Conservation (phyloP, 148 eudicot genomes). For the Chenopodium suecicum region DNA sequence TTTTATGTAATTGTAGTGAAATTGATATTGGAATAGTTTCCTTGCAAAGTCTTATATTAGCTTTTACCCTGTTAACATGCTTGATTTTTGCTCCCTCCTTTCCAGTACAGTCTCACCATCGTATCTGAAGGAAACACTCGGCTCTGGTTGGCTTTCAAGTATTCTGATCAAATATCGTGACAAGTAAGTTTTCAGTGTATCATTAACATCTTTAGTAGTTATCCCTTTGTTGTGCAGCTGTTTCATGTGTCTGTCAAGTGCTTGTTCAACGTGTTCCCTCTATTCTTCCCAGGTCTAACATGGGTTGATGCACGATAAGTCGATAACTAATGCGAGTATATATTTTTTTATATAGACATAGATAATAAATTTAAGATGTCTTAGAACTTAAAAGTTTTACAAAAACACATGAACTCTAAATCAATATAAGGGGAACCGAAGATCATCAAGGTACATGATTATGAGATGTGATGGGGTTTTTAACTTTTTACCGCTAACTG, state of each 20-base stretch:
- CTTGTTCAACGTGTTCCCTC: neutral
- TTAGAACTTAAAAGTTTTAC: no score
- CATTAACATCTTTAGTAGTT: no score
- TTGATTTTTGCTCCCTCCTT: slow-evolving; percentile 26
- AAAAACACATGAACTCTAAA: no score
- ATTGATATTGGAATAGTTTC: neutral
- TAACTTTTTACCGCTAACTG: no score
- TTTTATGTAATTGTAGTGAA: neutral
- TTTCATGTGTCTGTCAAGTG: neutral
- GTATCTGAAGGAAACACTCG: slow-evolving; percentile 74
- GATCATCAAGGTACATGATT: no score
- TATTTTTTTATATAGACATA: no score
- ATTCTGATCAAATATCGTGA: slow-evolving; percentile 62
- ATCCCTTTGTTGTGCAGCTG: neutral
- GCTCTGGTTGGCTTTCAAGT: slow-evolving; percentile 86
- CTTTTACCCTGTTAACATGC: slow-evolving; percentile 7
- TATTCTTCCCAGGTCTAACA: neutral
- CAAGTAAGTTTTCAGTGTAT: slow-evolving; percentile 48
- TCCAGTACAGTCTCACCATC: slow-evolving; percentile 92
- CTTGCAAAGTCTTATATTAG: neutral
- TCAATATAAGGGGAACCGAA: no score
- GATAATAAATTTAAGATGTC: neutral
- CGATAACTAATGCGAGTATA: no score
- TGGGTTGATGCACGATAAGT: neutral
- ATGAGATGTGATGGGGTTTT: no score